Evolutionary conservation across 257 asterid genomes (phyloP).

Genomic region (Perilla frutescens): DNA sequence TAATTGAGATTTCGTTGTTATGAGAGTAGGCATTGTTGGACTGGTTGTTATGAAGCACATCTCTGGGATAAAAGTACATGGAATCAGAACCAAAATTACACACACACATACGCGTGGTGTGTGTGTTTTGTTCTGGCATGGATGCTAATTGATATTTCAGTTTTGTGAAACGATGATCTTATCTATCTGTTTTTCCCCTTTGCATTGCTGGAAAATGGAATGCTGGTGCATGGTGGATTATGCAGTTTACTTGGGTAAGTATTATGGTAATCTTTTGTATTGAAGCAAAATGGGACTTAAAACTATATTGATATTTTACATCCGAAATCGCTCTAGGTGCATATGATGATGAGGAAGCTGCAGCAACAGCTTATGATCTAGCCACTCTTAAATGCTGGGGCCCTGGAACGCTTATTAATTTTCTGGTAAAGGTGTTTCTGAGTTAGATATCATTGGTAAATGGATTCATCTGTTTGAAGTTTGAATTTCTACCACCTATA

Average conservation of each 20-base stretch:
- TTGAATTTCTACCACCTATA: conserved; percentile 5
- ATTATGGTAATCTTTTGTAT: conserved; percentile 29
- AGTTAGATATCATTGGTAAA: neutral
- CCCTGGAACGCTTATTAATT: conserved; percentile 95
- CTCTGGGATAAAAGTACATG: conserved; percentile 99
- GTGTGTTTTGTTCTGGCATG: neutral
- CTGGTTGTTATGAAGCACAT: conserved; percentile 99
- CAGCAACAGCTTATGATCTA: conserved; percentile 98
- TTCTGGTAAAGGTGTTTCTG: conserved; percentile 74
- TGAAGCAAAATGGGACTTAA: conserved; percentile 14
- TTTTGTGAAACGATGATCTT: conserved; percentile 35
- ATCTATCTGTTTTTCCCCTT: conserved; percentile 42
- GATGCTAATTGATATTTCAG: conserved; percentile 30
- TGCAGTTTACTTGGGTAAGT: conserved; percentile 97
- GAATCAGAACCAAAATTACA: conserved; percentile 86
- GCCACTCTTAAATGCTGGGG: conserved; percentile 99
- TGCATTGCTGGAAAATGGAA: conserved; percentile 46
- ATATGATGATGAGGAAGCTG: conserved; percentile 99
- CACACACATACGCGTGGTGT: too few species aligned
- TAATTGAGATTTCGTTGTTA: conserved; percentile 33
- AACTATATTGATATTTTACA: conserved; percentile 32
- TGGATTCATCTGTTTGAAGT: conserved; percentile 13
- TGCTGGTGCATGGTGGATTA: conserved; percentile 42
- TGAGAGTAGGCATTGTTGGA: conserved; percentile 91
- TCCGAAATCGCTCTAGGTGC: conserved; percentile 65